A percentile compares a stretch with the other conserved stretches of the same genome.
Evolutionary conservation across 179 eudicot genomes (phyloP).

Genomic region (Beta macrorhiza): DNA sequence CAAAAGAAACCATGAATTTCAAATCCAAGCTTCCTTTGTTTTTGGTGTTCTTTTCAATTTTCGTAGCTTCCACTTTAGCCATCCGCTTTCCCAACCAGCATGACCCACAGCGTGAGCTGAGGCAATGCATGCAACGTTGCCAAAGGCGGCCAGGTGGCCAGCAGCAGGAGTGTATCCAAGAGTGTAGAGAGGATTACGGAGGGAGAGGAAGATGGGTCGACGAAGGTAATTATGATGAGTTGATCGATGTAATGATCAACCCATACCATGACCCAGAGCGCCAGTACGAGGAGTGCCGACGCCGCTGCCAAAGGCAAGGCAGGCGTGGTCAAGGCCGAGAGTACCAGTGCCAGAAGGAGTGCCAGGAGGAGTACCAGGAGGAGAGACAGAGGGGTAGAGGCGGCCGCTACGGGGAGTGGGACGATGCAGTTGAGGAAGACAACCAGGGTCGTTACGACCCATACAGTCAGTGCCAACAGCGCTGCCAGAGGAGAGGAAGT

Average conservation of each 20-base stretch:
- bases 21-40: conserved; percentile 14
- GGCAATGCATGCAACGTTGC: not conserved
- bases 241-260: conserved; percentile 4
- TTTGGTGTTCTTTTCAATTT: conserved; percentile 12
- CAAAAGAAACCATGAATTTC: not conserved
- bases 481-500: not conserved
- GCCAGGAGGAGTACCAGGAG: conserved; percentile 10
- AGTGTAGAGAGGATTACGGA: not conserved
- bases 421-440: not conserved
- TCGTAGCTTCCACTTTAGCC: conserved; percentile 18
- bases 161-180: not conserved
- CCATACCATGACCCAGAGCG: not conserved
- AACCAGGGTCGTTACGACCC: not conserved
- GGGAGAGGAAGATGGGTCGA: not conserved
- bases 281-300: conserved; percentile 16
- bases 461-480: not conserved
- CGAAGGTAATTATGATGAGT: conserved; percentile 8
- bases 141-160: not conserved
- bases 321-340: not conserved
- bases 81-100: conserved; percentile 14
- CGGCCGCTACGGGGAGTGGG: not conserved
- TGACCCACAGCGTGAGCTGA: not conserved
- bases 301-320: conserved; percentile 8
- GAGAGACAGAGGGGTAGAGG: not conserved
- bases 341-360: conserved; percentile 23